These are phyloP conservation scores for Yamagishiella unicocca DNA, from an alignment of 139 green algal species.

Conservation along the genomic window DNA sequence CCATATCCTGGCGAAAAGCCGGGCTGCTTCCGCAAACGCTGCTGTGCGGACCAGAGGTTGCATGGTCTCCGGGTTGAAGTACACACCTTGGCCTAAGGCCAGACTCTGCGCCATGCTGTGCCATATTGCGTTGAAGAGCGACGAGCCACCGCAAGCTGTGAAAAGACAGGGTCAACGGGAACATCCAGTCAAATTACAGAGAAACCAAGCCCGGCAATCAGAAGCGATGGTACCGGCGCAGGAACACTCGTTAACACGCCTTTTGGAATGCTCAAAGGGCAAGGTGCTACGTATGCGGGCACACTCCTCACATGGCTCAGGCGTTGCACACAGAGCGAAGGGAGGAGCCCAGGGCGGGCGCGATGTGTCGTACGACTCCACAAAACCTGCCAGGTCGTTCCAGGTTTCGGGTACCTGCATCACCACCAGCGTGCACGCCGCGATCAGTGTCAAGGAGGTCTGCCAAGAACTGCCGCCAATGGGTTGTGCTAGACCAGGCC, in stretches of 20 bases:
- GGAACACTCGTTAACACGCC: too few species aligned
- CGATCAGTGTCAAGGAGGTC: too few species aligned
- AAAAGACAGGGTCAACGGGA: too few species aligned
- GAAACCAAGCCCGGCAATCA: too few species aligned
- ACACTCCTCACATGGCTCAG: too few species aligned
- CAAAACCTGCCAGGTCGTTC: not conserved
- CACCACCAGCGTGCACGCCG: too few species aligned
- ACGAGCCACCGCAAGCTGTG: slow-evolving; percentile 1
- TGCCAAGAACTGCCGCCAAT: too few species aligned
- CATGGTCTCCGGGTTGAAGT: not conserved
- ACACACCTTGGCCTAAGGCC: not conserved
- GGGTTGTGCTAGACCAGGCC: too few species aligned
- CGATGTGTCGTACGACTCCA: not conserved
- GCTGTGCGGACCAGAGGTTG: not conserved
- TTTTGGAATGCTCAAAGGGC: too few species aligned
- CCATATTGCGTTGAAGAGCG: slow-evolving; percentile 21
- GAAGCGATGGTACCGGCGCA: too few species aligned
- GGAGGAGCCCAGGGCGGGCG: not conserved
- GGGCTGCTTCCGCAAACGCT: not conserved
- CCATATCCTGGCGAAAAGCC: not conserved
- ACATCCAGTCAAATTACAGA: too few species aligned
- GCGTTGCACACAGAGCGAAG: not conserved
- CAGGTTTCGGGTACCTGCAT: not conserved
- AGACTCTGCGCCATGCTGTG: slow-evolving; percentile 22
- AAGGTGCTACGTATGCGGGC: too few species aligned